Conservation (phyloP, 202 grass and related monocot species). For the Digitaria exilis region DNA sequence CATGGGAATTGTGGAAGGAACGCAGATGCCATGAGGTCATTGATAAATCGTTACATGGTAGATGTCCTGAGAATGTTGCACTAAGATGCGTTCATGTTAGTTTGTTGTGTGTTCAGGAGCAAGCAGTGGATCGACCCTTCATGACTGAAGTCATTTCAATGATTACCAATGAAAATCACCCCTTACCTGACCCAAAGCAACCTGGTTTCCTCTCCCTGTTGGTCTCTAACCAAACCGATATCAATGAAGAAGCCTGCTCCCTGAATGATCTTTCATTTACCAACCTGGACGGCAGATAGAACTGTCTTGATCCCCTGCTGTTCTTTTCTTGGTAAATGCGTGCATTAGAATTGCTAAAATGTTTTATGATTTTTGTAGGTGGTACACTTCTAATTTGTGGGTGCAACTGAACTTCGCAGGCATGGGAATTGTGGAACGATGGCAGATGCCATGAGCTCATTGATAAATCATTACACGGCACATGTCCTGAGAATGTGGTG, state of each 20-base stretch:
- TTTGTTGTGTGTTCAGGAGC: constrained; percentile 57
- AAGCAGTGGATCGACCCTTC: constrained; percentile 41
- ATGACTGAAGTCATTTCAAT: constrained; percentile 46
- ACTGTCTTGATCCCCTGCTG: background rate
- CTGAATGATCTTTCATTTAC: constrained; percentile 54
- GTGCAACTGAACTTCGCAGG: constrained; percentile 41
- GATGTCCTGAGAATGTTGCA: constrained; percentile 33
- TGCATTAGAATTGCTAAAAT: background rate
- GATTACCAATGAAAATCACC: constrained; percentile 38
- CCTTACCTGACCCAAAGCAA: constrained; percentile 41
- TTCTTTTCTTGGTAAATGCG: background rate
- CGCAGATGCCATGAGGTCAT: constrained; percentile 49
- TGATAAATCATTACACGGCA: constrained; percentile 31
- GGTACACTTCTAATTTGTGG: background rate
- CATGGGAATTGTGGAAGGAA: constrained; percentile 66
- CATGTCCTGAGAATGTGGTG: constrained; percentile 32
- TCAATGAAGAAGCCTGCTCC: constrained; percentile 11
- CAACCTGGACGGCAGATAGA: constrained; percentile 46
- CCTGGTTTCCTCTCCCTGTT: constrained; percentile 50
- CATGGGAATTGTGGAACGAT: constrained; percentile 66
- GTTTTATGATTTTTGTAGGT: background rate
- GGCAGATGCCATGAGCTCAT: constrained; percentile 49
- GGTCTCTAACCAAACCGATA: constrained; percentile 6
- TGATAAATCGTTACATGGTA: constrained; percentile 31
- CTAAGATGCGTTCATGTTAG: constrained; percentile 51